Conservation (phyloP, 495 filamentous ascomycete genomes). For the Letharia lupina region DNA sequence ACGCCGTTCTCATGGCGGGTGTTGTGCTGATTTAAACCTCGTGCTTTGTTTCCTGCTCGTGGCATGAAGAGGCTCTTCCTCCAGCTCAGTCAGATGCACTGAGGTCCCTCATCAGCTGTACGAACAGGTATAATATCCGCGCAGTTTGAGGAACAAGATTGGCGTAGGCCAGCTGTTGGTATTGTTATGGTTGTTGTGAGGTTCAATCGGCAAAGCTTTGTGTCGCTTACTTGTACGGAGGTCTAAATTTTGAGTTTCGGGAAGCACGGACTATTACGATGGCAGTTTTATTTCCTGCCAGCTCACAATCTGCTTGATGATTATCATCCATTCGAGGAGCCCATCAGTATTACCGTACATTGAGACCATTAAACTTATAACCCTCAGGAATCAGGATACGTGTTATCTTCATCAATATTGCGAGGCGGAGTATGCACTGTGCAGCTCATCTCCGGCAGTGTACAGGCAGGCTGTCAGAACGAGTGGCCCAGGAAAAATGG, state of each 20-base stretch:
- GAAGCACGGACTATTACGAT: neutral
- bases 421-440: neutral
- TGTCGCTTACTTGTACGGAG: neutral
- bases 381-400: neutral
- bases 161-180: neutral
- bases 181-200: neutral
- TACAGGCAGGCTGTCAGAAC: neutral
- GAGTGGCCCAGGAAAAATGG: neutral
- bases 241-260: neutral
- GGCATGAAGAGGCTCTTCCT: slow-evolving; percentile 24
- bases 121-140: neutral
- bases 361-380: neutral
- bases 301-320: neutral
- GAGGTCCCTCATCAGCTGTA: slow-evolving; percentile 14
- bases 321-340: neutral
- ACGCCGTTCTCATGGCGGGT: slow-evolving; percentile 83
- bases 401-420: neutral
- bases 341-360: too few relatives aligned
- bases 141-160: neutral
- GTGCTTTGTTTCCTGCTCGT: slow-evolving; percentile 51
- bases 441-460: neutral
- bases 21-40: slow-evolving; percentile 52
- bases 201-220: neutral
- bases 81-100: slow-evolving; percentile 15
- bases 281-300: neutral